Evolutionary conservation across 768 basidiomycete genomes (phyloP).

Genomic region (Lentinula guzmanii): DNA sequence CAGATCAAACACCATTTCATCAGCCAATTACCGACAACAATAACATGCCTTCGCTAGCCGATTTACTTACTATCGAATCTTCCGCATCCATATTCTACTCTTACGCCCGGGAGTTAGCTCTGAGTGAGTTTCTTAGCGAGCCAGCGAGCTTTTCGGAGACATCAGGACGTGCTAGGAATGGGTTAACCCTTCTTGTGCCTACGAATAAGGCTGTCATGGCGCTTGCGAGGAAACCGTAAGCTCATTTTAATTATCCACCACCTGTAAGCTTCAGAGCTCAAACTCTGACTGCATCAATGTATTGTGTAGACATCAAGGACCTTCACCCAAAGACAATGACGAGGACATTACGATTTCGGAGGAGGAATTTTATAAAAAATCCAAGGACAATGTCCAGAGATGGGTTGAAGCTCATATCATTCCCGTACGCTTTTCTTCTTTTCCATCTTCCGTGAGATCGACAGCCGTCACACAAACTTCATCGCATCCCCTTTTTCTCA

Average conservation of each 20-base stretch:
- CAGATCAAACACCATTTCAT: too few relatives aligned
- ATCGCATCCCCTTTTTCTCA: background rate
- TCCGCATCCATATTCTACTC: slow-evolving; percentile 79
- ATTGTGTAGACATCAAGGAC: slow-evolving; percentile 52
- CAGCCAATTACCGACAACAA: background rate
- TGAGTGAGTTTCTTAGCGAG: slow-evolving; percentile 47
- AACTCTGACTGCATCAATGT: background rate
- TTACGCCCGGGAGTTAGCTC: slow-evolving; percentile 67
- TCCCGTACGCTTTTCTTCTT: slow-evolving; percentile 44
- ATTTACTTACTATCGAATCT: slow-evolving; percentile 72
- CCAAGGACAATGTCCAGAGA: slow-evolving; percentile 62
- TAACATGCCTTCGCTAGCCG: slow-evolving; percentile 55
- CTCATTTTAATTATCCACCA: slow-evolving; percentile 6
- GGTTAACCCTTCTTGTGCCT: slow-evolving; percentile 65
- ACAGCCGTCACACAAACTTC: background rate
- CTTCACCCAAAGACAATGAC: slow-evolving; percentile 30
- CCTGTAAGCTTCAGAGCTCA: background rate
- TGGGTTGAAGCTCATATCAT: slow-evolving; percentile 86
- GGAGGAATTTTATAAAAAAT: slow-evolving; percentile 53
- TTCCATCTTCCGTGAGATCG: background rate
- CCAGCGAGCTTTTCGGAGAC: slow-evolving; percentile 12
- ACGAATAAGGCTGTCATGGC: slow-evolving; percentile 88
- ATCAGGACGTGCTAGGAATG: background rate
- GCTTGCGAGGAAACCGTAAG: slow-evolving; percentile 76
- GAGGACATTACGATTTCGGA: slow-evolving; percentile 48